Evolutionary conservation across 768 basidiomycete genomes (phyloP).

Genomic region (Lentinus brumalis): DNA sequence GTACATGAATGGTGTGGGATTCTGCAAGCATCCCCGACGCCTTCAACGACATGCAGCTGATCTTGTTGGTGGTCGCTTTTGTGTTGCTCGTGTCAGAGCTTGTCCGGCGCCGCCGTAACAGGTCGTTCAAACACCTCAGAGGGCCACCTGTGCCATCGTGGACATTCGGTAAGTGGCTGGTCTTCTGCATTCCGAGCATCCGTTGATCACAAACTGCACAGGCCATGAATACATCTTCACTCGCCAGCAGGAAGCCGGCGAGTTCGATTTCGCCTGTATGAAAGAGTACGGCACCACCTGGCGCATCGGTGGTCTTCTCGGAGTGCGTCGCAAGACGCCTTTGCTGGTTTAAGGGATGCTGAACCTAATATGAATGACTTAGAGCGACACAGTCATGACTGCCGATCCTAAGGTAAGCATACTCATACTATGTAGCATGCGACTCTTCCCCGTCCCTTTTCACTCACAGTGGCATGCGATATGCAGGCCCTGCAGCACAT

Average conservation of each 20-base stretch:
- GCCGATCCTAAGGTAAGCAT: constrained; percentile 2
- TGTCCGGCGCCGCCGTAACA: not conserved
- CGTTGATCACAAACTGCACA: not conserved
- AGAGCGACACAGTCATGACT: not conserved
- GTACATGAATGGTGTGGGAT: not conserved
- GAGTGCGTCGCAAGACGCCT: not conserved
- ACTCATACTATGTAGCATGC: too few relatives aligned
- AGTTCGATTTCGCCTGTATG: not conserved
- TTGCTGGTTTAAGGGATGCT: not conserved
- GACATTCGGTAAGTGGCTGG: not conserved
- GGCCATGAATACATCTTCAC: not conserved
- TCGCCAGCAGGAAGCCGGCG: not conserved
- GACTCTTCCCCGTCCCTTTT: not conserved
- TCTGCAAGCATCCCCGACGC: not conserved
- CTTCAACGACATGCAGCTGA: not conserved
- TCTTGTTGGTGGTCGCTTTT: not conserved
- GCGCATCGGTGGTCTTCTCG: not conserved
- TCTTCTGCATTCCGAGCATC: not conserved
- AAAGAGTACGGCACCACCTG: not conserved
- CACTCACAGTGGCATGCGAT: not conserved
- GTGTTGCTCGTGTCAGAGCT: not conserved
- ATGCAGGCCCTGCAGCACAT: not conserved
- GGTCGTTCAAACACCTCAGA: not conserved
- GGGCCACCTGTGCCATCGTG: not conserved
- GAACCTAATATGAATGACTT: not conserved